Conservation (phyloP, 441 rosid genomes). For the Pelargonium fulgidum region DNA sequence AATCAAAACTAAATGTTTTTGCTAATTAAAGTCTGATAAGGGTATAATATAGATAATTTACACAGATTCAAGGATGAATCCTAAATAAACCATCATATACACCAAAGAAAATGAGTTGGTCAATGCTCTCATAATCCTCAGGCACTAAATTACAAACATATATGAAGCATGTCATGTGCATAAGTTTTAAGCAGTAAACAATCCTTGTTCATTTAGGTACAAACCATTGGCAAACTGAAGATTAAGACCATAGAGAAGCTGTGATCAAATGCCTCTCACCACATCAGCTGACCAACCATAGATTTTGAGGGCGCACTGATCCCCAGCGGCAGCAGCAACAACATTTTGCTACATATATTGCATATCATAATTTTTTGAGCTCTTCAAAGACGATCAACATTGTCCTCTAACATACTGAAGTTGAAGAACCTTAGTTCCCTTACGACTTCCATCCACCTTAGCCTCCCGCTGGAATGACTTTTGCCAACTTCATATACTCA, state of each 20-base stretch:
- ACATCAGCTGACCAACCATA: slow-evolving; percentile 32
- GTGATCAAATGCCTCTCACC: slow-evolving; percentile 46
- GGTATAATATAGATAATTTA: not conserved
- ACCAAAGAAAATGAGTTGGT: not conserved
- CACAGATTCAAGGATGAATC: not conserved
- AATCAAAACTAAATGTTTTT: too few relatives aligned
- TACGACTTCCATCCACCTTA: slow-evolving; percentile 15
- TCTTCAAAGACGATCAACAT: slow-evolving; percentile 24
- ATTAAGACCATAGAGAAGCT: not conserved
- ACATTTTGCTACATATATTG: slow-evolving; percentile 34
- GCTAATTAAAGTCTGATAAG: not conserved
- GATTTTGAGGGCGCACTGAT: slow-evolving; percentile 31
- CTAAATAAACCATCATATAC: not conserved
- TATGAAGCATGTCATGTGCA: not conserved
- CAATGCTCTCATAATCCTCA: not conserved
- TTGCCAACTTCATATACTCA: not conserved
- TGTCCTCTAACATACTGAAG: slow-evolving; percentile 21
- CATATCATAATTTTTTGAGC: slow-evolving; percentile 25
- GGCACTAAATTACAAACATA: not conserved
- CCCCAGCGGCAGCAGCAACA: slow-evolving; percentile 34
- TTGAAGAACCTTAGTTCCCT: slow-evolving; percentile 25
- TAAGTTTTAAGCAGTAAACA: too few relatives aligned
- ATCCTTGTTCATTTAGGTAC: not conserved
- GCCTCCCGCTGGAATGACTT: not conserved
- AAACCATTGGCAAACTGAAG: not conserved